These are phyloP conservation scores for Botryotinia narcissicola DNA, from an alignment of 2,329 filamentous ascomycete species.

Conservation along the genomic window DNA sequence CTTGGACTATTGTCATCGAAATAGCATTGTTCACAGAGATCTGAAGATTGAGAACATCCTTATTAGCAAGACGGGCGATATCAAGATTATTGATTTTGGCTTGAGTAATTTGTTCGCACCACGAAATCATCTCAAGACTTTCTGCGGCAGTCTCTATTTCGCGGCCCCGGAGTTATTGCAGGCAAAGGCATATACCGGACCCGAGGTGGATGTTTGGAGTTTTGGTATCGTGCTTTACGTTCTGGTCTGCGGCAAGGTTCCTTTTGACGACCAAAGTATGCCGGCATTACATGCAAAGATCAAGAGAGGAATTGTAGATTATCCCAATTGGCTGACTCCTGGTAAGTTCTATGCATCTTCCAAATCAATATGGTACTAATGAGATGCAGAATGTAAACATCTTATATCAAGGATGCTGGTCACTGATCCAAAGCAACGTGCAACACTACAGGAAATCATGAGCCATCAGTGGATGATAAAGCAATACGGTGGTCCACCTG, in stretches of 20 bases:
- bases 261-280: slow-evolving; percentile 99
- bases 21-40: slow-evolving; percentile 96
- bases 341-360: slow-evolving; percentile 55
- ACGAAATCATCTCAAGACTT: slow-evolving; percentile 82
- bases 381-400: slow-evolving; percentile 75
- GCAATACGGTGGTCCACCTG: slow-evolving; percentile 79
- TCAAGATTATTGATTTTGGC: slow-evolving; percentile 99
- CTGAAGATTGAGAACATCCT: slow-evolving; percentile 99
- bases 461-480: slow-evolving; percentile 95
- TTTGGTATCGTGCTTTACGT: slow-evolving; percentile 98
- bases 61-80: slow-evolving; percentile 98
- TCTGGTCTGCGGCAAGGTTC: slow-evolving; percentile 94
- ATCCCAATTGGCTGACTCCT: slow-evolving; percentile 86
- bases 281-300: slow-evolving; percentile 97
- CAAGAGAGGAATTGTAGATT: slow-evolving; percentile 94
- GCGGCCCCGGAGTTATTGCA: slow-evolving; percentile 93
- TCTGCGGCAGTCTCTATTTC: slow-evolving; percentile 97
- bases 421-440: slow-evolving; percentile 84
- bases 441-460: slow-evolving; percentile 88
- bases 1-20: slow-evolving; percentile 94
- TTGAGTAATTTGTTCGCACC: slow-evolving; percentile 95
- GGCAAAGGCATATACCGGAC: slow-evolving; percentile 89
- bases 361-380: slow-evolving; percentile 23
- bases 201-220: slow-evolving; percentile 97
- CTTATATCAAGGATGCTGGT: slow-evolving; percentile 94